phyloP scores from a whole-genome alignment of 2,329 filamentous ascomycete genomes.

The Escovopsis sp. region DNA sequence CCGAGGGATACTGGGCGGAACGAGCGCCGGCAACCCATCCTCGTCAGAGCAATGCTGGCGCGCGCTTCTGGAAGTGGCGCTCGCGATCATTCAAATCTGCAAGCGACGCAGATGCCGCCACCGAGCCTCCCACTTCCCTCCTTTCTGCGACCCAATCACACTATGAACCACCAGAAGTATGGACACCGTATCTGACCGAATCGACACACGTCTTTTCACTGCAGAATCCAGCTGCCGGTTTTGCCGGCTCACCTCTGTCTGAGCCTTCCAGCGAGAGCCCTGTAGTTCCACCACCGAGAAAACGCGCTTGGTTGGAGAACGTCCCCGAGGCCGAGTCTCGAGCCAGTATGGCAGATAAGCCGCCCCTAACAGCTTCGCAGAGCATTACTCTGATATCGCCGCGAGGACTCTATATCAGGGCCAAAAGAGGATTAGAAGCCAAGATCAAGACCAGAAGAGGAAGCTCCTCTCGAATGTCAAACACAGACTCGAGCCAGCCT shows the following conservation, averaged over 20 bases:
- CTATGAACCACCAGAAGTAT: slow-evolving; percentile 9
- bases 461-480: background rate
- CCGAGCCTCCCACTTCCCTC: slow-evolving; percentile 9
- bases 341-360: background rate
- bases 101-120: slow-evolving; percentile 18
- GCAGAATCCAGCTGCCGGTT: slow-evolving; percentile 18
- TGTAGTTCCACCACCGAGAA: slow-evolving; percentile 3
- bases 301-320: background rate
- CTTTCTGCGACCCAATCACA: slow-evolving; percentile 2
- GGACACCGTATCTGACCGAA: slow-evolving; percentile 32
- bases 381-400: slow-evolving; percentile 2
- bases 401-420: slow-evolving; percentile 8
- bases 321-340: background rate
- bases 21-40: slow-evolving; percentile 21
- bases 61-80: slow-evolving; percentile 27
- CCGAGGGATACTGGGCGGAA: slow-evolving; percentile 49
- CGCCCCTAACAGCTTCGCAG: background rate
- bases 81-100: slow-evolving; percentile 22
- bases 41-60: slow-evolving; percentile 19
- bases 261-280: slow-evolving; percentile 4
- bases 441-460: slow-evolving; percentile 8
- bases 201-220: slow-evolving; percentile 33
- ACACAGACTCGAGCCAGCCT: background rate
- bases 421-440: slow-evolving; percentile 12
- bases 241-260: slow-evolving; percentile 1